These are phyloP conservation scores for Stachybotrys elegans DNA, from an alignment of 2,329 filamentous ascomycete genomes.

Conservation along the genomic window DNA sequence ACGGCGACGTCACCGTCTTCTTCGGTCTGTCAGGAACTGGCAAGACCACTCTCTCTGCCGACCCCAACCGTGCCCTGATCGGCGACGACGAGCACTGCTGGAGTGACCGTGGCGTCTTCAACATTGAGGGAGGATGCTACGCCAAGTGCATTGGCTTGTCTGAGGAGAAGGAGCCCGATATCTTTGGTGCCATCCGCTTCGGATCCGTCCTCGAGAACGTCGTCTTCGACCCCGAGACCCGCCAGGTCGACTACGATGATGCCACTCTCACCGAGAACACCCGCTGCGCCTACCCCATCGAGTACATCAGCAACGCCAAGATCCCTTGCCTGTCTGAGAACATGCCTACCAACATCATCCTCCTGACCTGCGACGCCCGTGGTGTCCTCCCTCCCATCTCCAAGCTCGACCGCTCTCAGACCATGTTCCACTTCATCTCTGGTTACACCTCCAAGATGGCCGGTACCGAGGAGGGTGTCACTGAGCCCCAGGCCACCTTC, in stretches of 20 bases:
- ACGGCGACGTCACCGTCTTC: slow-evolving; percentile 97
- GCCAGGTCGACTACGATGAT: slow-evolving; percentile 94
- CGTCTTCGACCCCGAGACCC: slow-evolving; percentile 87
- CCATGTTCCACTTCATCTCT: slow-evolving; percentile 99
- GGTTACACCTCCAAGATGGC: slow-evolving; percentile 99
- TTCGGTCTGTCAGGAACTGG: slow-evolving; percentile 97
- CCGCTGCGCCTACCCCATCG: slow-evolving; percentile 94
- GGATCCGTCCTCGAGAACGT: slow-evolving; percentile 98
- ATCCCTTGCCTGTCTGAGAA: slow-evolving; percentile 85
- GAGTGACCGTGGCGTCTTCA: slow-evolving; percentile 95
- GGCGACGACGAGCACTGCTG: slow-evolving; percentile 99
- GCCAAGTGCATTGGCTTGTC: slow-evolving; percentile 98
- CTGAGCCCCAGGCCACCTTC: slow-evolving; percentile 97
- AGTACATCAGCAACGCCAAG: slow-evolving; percentile 99
- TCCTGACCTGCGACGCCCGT: slow-evolving; percentile 95
- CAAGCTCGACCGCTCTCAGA: slow-evolving; percentile 89
- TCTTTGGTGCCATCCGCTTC: slow-evolving; percentile 92
- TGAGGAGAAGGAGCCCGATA: slow-evolving; percentile 98
- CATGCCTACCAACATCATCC: slow-evolving; percentile 95
- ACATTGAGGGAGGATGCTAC: slow-evolving; percentile 99
- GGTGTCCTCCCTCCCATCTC: slow-evolving; percentile 97
- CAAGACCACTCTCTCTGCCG: slow-evolving; percentile 96
- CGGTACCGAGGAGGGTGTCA: slow-evolving; percentile 94
- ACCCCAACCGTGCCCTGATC: slow-evolving; percentile 92
- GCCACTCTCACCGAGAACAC: slow-evolving; percentile 96